Evolutionary conservation across 192 early-diverging fungal genomes (phyloP).

Genomic region (Mortierella hygrophila): DNA sequence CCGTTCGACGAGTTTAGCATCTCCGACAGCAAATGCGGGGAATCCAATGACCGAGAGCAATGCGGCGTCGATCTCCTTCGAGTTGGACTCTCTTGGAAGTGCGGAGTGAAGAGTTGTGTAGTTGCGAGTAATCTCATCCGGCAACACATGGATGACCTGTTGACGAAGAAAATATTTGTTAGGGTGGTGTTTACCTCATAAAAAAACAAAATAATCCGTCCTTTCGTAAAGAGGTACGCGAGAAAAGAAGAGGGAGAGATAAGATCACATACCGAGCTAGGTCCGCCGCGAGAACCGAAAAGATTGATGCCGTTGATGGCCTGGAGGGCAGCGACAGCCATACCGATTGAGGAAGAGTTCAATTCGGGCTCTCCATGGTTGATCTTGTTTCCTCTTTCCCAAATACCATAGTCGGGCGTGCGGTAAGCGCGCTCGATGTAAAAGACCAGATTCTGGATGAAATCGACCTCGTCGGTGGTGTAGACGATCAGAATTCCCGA

Average conservation of each 20-base stretch:
- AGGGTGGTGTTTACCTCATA: background rate
- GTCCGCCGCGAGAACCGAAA: constrained; percentile 84
- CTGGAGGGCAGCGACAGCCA: constrained; percentile 87
- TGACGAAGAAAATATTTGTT: background rate
- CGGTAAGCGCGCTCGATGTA: constrained; percentile 89
- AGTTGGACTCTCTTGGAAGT: constrained; percentile 86
- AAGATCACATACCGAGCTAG: constrained; percentile 68
- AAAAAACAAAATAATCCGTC: background rate
- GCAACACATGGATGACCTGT: constrained; percentile 85
- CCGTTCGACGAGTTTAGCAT: constrained; percentile 69
- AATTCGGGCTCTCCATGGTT: constrained; percentile 90
- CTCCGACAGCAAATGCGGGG: constrained; percentile 88
- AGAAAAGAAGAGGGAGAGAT: background rate
- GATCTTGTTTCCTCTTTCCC: constrained; percentile 91
- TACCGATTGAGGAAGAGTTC: constrained; percentile 91
- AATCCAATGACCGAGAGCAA: constrained; percentile 87
- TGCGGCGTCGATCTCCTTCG: constrained; percentile 90
- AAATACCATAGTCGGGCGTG: constrained; percentile 90
- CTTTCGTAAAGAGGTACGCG: background rate
- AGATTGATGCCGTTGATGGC: constrained; percentile 90
- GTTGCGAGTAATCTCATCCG: constrained; percentile 88
- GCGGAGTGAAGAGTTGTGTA: constrained; percentile 82
- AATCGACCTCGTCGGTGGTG: constrained; percentile 88
- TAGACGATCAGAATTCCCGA: constrained; percentile 80
- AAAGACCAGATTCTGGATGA: constrained; percentile 90